Percentiles rank a stretch among this genome's conserved stretches.
phyloP scores from a whole-genome alignment of 1,284 basidiomycete genomes.

The Vanrija sp. region DNA sequence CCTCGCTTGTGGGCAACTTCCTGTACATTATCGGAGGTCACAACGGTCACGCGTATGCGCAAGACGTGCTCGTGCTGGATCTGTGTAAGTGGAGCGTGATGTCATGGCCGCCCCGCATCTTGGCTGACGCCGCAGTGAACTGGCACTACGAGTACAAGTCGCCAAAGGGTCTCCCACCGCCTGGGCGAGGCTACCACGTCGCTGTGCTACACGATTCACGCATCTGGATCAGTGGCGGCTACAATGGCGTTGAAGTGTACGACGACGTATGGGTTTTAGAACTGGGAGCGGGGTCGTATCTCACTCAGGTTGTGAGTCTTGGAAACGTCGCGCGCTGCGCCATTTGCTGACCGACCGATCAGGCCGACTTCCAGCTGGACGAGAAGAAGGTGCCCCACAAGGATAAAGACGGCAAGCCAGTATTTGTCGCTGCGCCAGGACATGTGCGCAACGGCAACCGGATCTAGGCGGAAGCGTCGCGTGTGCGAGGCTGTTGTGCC shows the following conservation, averaged over 20 bases:
- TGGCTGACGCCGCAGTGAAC: slow-evolving; percentile 56
- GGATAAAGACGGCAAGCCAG: too few relatives aligned
- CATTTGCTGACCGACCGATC: background rate
- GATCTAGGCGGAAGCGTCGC: too few relatives aligned
- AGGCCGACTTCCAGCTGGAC: background rate
- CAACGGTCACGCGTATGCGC: slow-evolving; percentile 70
- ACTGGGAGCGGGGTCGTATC: slow-evolving; percentile 78
- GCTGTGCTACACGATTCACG: slow-evolving; percentile 76
- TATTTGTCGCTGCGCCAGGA: too few relatives aligned
- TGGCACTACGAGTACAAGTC: slow-evolving; percentile 57
- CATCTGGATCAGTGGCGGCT: slow-evolving; percentile 82
- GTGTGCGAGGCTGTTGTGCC: too few relatives aligned
- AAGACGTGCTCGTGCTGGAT: slow-evolving; percentile 78
- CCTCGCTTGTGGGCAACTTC: slow-evolving; percentile 89
- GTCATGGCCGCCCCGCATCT: slow-evolving; percentile 45
- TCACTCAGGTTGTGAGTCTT: slow-evolving; percentile 69
- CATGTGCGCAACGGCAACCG: too few relatives aligned
- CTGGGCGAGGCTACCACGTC: slow-evolving; percentile 69
- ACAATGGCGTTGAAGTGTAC: slow-evolving; percentile 72
- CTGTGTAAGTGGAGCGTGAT: slow-evolving; percentile 49
- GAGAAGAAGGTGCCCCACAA: too few relatives aligned
- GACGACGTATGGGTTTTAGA: slow-evolving; percentile 83
- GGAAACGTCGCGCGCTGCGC: background rate
- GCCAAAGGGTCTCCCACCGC: slow-evolving; percentile 63
- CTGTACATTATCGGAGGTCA: slow-evolving; percentile 86